phyloP scores from a whole-genome alignment of 805 yeast genomes.

The Saccharomyces jurei region DNA sequence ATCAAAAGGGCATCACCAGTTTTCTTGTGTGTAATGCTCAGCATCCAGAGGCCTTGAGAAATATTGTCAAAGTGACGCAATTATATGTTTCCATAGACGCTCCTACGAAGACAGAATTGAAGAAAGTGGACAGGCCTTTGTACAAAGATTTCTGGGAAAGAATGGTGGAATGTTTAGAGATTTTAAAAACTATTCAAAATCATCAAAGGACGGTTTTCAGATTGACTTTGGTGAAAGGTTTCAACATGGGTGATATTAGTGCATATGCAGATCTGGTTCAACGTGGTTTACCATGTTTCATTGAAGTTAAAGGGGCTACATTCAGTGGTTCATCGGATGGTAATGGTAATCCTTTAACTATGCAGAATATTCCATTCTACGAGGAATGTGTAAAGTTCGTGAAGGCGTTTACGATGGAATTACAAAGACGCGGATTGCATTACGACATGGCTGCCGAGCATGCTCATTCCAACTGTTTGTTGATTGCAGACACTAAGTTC shows the following conservation, averaged over 20 bases:
- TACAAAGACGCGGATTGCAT: slow-evolving; percentile 55
- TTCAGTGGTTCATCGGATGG: slow-evolving; percentile 84
- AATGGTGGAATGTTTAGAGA: slow-evolving; percentile 70
- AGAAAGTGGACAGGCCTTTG: slow-evolving; percentile 80
- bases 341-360: slow-evolving; percentile 81
- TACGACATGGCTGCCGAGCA: slow-evolving; percentile 91
- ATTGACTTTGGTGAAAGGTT: slow-evolving; percentile 84
- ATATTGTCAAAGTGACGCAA: slow-evolving; percentile 74
- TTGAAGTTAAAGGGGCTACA: slow-evolving; percentile 91
- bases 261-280: slow-evolving; percentile 85
- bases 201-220: slow-evolving; percentile 89
- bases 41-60: slow-evolving; percentile 76
- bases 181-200: slow-evolving; percentile 58
- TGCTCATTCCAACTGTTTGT: slow-evolving; percentile 88
- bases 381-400: slow-evolving; percentile 83
- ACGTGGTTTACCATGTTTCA: slow-evolving; percentile 74
- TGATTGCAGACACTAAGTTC: slow-evolving; percentile 71
- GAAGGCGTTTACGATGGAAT: slow-evolving; percentile 48
- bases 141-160: slow-evolving; percentile 92
- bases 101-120: slow-evolving; percentile 71
- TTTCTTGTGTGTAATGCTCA: slow-evolving; percentile 93
- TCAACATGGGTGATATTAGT: slow-evolving; percentile 70
- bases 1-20: slow-evolving; percentile 70
- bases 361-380: slow-evolving; percentile 92
- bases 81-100: slow-evolving; percentile 91